Percentiles rank a stretch among this genome's conserved stretches.
phyloP scores from a whole-genome alignment of 2,329 filamentous ascomycete genomes.

The Pseudodiploospora longispora region DNA sequence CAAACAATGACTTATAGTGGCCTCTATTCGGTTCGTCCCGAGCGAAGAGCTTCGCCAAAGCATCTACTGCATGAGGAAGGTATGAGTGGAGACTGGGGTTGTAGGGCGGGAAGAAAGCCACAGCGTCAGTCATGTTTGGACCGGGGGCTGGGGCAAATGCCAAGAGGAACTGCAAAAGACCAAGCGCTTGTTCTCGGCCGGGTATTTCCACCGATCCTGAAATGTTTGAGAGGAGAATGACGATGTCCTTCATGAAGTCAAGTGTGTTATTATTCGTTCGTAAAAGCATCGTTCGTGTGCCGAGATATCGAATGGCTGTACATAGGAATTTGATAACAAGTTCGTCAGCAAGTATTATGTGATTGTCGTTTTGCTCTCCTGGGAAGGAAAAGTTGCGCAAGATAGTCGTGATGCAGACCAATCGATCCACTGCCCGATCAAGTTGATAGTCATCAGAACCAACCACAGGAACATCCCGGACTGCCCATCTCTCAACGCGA shows the following conservation, averaged over 20 bases:
- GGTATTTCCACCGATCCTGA: conserved; percentile 73
- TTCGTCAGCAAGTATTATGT: conserved; percentile 64
- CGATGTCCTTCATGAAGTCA: conserved; percentile 94
- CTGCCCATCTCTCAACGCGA: conserved; percentile 59
- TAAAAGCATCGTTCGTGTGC: conserved; percentile 80
- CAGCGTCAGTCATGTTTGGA: conserved; percentile 48
- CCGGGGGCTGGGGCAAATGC: conserved; percentile 78
- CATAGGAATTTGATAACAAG: conserved; percentile 76
- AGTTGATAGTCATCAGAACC: conserved; percentile 73
- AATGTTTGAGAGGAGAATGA: conserved; percentile 84
- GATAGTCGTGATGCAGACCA: conserved; percentile 88
- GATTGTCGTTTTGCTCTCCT: conserved; percentile 55
- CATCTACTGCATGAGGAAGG: conserved; percentile 81
- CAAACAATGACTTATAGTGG: conserved; percentile 75
- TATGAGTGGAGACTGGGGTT: conserved; percentile 78
- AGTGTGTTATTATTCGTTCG: conserved; percentile 76
- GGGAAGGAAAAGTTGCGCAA: conserved; percentile 87
- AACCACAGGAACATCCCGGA: conserved; percentile 66
- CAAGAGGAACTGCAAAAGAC: conserved; percentile 79
- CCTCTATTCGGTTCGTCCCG: conserved; percentile 87
- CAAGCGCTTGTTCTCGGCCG: conserved; percentile 77
- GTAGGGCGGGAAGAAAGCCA: conserved; percentile 71
- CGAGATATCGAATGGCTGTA: conserved; percentile 74
- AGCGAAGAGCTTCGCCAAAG: conserved; percentile 82
- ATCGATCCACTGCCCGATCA: conserved; percentile 74